Evolutionary conservation across 1,284 basidiomycete species (phyloP), one percentile per base, ranked within the genome.

Genomic region (Volvariella volvacea): DNA sequence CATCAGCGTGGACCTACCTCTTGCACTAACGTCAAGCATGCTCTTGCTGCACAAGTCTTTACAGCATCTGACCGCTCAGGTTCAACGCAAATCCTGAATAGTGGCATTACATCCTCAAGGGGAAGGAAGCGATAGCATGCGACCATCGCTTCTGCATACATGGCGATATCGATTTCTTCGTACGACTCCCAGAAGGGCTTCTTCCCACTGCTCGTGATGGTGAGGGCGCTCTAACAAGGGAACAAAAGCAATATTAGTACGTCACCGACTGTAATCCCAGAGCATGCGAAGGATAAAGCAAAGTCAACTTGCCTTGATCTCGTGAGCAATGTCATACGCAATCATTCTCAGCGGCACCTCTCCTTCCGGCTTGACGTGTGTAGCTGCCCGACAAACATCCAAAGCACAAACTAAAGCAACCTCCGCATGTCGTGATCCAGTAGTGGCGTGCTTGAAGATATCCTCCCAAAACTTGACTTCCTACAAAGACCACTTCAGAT

Each of bases 301-400:
- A 36, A 36, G 4, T 4, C 6, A 15, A 46, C 61, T 50, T 51
- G 86, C 88, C 74, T 83, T 88, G 45, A 92, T 71, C 49, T 92
- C 88, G 52, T 84, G 80, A 2, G 83, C 85, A 10, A 89, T 64
- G 55, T 93, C 90, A 14, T 67, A 68, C 0, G 86, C 85, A 19
- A 92, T 66, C 8, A 77, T 61, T 19, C 81, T 74, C 20, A 93
- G 59, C n/a, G 87, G 76, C 4, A 86, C 61, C 8, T 92, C 88
- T 3, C 74, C 78, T 2, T 75, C 70, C 0, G 79, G 74, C 7
- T 74, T 73, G 22, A 89, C 70, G 44, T 79, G 74, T 36, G 80
- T 82, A 2, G 90, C 91, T 1, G 86, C 89, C 47, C 84, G 78
- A 60, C 89, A 88, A 25, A 92, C 66, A 56, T 96, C 92, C 21